phyloP scores from a whole-genome alignment of 2,329 filamentous ascomycete species.

The Aspergillus phoenicis region DNA sequence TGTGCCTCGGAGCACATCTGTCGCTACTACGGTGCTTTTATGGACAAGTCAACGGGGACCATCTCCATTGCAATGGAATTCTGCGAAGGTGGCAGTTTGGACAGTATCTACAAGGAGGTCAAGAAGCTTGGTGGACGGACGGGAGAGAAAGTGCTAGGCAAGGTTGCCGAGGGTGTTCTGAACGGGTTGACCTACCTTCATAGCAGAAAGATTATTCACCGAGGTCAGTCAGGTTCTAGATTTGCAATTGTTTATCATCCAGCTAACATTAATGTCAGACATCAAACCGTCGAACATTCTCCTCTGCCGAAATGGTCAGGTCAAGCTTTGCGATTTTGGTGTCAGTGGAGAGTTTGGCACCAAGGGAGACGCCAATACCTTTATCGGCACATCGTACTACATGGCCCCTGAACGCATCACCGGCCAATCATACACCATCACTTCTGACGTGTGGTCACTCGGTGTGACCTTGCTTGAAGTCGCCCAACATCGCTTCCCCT shows the following conservation, averaged over 20 bases:
- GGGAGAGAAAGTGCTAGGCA: slow-evolving; percentile 94
- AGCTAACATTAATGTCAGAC: slow-evolving; percentile 52
- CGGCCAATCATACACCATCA: slow-evolving; percentile 97
- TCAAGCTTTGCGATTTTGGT: slow-evolving; percentile 98
- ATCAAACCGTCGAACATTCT: slow-evolving; percentile 99
- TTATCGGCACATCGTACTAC: slow-evolving; percentile 98
- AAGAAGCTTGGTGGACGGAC: slow-evolving; percentile 93
- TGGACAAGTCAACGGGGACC: slow-evolving; percentile 91
- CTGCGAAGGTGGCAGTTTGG: slow-evolving; percentile 92
- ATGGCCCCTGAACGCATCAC: slow-evolving; percentile 99
- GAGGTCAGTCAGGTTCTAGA: slow-evolving; percentile 49
- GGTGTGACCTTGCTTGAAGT: slow-evolving; percentile 97
- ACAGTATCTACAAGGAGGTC: slow-evolving; percentile 96
- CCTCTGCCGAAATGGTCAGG: slow-evolving; percentile 85
- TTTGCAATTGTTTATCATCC: neutral
- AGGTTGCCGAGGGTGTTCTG: slow-evolving; percentile 92
- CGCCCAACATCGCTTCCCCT: slow-evolving; percentile 97
- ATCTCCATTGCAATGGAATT: slow-evolving; percentile 99
- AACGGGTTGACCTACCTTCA: slow-evolving; percentile 94
- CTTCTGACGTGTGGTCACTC: slow-evolving; percentile 96
- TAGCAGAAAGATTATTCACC: slow-evolving; percentile 94
- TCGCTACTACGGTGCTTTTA: slow-evolving; percentile 94
- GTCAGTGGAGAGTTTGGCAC: slow-evolving; percentile 98
- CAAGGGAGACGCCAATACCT: slow-evolving; percentile 97
- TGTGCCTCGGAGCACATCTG: slow-evolving; percentile 96